Evolutionary conservation across 2,329 filamentous ascomycete species (phyloP), one percentile per base, ranked within the genome.

Genomic region (Teratosphaeria pseudoeucalypti): DNA sequence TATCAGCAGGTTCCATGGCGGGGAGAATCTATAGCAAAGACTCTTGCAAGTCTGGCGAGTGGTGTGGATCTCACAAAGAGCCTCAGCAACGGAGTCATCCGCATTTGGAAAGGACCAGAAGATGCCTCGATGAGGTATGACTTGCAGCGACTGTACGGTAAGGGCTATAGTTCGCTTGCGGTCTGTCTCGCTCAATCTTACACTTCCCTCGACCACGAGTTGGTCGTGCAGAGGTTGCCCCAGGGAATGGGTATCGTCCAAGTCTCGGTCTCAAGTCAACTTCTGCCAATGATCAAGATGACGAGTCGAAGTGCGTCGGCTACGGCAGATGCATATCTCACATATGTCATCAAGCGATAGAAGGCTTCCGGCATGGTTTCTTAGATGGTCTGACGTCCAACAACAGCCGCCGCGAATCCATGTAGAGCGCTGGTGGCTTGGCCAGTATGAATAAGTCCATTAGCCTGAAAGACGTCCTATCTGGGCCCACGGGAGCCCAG

Each of bases 111-210:
- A 66, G 73, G 82, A 54, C 86, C 86, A 0, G 78, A 81, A 26
- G 79, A 82, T 62, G 74, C 76, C 2, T 75, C 73, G 26, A 83
- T 88, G 60, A 74, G 79, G 61, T 70, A 75, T 14, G 81, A 87
- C 66, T 73, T 91, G 52, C 78, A 88, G 69, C 77, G 78, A 3
- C 77, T 95, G 2, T 86, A 82, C 62, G 81, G 86, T 61, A 75
- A 79, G 52, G 88, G 88, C 0, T 86, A 92, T 66, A 80, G 81
- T 61, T 92, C 88, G 69, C 85, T 95, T 65, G 90, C 91, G 3
- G 89, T 95, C 2, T 94, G 89, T 67, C 76, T 96, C 60, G 90
- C 95, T 84, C 91, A 95, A 69, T 87, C 87, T 2, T 95, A 95
- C 71, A 94, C 89, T 0, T 96, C 89, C 68, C 90, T 89, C 1